Evolutionary conservation across 345 rosid genomes (phyloP), one percentile per base, ranked within the genome.

Genomic region (Fremontodendron californicum): DNA sequence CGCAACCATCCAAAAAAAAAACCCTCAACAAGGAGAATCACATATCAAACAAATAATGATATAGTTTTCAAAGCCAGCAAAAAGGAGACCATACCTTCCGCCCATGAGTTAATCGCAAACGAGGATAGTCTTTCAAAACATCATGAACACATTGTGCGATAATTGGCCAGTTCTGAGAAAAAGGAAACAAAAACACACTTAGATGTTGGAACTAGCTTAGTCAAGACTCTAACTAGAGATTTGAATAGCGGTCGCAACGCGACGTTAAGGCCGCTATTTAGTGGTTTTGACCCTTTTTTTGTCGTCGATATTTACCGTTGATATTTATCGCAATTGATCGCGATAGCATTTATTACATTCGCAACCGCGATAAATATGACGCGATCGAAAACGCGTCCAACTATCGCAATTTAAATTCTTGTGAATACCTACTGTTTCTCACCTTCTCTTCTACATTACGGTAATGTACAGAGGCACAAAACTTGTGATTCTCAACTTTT

Each of bases 401-500:
- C n/a, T n/a, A n/a, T n/a, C n/a, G n/a, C n/a, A n/a, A n/a, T n/a
- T n/a, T n/a, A n/a, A n/a, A n/a, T n/a, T n/a, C n/a, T n/a, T n/a
- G n/a, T 7, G 31, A 60, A 18, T 64, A 21, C 25, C 19, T 61
- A 61, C 39, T 29, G 37, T 60, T 3, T 61, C 71, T 78, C 68
- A 94, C 98, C 87, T 93, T 90, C 78, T 89, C 94, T 10, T 95
- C 97, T 77, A 93, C 99, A 45, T 92, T 95, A 80, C 99, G 98
- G 81, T 93, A 95, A 90, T 93, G 99, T 72, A 95, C 94, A 87
- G 96, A 87, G 79, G 87, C 76, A 71, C 99, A 95, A 85, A 95
- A 95, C 87, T 93, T 95, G 86, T 95, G 97, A 79, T 93, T 87
- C 85, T 95, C 99, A 75, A 93, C 96, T 81, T 86, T 92, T 72